A percentile compares a stretch with the other conserved stretches of the same genome.
Evolutionary conservation across 2,329 filamentous ascomycete species (phyloP).

Genomic region (Dactylellina haptotyla): DNA sequence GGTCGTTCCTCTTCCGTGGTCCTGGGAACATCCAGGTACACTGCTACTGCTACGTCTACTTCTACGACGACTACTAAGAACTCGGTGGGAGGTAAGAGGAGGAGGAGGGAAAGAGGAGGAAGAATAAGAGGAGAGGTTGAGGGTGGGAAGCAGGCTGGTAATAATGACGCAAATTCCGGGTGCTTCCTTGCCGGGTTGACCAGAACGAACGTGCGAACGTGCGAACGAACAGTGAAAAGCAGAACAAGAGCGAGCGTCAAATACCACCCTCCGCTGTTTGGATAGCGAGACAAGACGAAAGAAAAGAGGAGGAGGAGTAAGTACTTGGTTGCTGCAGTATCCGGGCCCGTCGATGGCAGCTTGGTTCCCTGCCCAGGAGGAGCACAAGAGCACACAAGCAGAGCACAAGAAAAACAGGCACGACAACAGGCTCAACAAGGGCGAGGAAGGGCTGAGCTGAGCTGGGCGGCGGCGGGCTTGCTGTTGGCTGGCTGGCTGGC

Average conservation of each 20-base stretch:
- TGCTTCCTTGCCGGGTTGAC: constrained; percentile 19
- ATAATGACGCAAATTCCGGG: constrained; percentile 54
- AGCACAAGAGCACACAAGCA: neutral
- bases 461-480: no score
- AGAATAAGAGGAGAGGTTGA: neutral
- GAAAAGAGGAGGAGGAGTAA: constrained; percentile 1
- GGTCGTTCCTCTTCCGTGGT: neutral
- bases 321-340: neutral
- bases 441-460: neutral
- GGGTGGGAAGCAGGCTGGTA: constrained; percentile 16
- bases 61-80: no score
- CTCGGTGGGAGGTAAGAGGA: neutral
- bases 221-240: neutral
- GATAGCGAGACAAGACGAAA: neutral
- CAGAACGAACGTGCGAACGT: no score
- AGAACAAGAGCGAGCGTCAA: neutral
- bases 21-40: neutral
- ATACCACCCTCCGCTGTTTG: constrained; percentile 15
- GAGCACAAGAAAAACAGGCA: neutral
- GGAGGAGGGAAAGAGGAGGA: neutral
- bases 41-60: neutral
- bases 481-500: no score
- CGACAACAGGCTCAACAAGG: neutral
- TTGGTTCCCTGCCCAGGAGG: constrained; percentile 12
- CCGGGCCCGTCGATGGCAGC: no score